These are phyloP conservation scores for Calonectria montana DNA, from an alignment of 2,329 filamentous ascomycete genomes.

Conservation along the genomic window DNA sequence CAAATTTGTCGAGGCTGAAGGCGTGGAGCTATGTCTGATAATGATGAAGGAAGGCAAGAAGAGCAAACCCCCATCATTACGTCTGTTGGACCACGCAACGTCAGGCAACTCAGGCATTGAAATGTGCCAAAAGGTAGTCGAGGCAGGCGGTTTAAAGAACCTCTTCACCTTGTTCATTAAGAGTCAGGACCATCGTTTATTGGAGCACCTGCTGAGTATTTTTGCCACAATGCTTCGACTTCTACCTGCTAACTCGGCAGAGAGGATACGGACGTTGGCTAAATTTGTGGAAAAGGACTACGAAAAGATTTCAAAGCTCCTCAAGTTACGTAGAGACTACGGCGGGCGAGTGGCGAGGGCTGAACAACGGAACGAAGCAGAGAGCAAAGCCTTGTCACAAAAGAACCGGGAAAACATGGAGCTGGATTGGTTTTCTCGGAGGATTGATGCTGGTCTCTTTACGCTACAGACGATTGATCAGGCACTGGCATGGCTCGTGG, in stretches of 20 bases:
- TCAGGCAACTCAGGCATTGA: slow-evolving; percentile 57
- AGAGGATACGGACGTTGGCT: slow-evolving; percentile 85
- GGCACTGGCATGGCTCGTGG: slow-evolving; percentile 88
- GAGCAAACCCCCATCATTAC: slow-evolving; percentile 80
- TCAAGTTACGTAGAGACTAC: slow-evolving; percentile 79
- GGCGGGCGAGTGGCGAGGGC: slow-evolving; percentile 68
- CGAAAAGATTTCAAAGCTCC: slow-evolving; percentile 80
- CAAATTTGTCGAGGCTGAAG: slow-evolving; percentile 90
- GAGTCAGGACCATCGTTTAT: slow-evolving; percentile 74
- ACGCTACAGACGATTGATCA: slow-evolving; percentile 86
- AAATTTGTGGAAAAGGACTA: slow-evolving; percentile 98
- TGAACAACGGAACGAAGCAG: slow-evolving; percentile 60
- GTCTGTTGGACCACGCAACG: slow-evolving; percentile 87
- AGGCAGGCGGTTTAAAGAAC: slow-evolving; percentile 85
- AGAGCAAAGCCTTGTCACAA: slow-evolving; percentile 20
- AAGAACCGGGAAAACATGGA: slow-evolving; percentile 63
- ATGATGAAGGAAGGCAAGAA: slow-evolving; percentile 92
- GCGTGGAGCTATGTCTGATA: slow-evolving; percentile 89
- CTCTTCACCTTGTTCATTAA: slow-evolving; percentile 92
- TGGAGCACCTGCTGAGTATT: slow-evolving; percentile 86
- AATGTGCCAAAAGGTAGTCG: slow-evolving; percentile 82
- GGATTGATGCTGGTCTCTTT: slow-evolving; percentile 87
- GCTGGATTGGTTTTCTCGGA: slow-evolving; percentile 78
- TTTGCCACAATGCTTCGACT: slow-evolving; percentile 85
- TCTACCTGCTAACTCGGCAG: slow-evolving; percentile 80